Conservation (phyloP, 2,329 filamentous ascomycete species). For the Thielaviopsis euricoi region DNA sequence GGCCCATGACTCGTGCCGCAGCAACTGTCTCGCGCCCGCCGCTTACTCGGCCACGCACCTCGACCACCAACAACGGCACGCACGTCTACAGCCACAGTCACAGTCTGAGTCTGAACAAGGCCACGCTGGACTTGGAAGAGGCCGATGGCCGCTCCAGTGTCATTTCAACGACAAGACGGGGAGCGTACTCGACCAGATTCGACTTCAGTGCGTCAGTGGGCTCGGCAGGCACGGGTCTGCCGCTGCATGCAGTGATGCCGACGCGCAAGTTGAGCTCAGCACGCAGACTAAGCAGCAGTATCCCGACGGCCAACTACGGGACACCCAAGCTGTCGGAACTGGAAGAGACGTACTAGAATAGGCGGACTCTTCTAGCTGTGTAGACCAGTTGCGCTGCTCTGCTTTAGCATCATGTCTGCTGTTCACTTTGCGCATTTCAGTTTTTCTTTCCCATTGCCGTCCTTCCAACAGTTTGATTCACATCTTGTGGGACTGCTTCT, state of each 20-base stretch:
- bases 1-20: constrained; percentile 46
- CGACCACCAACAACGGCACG: constrained; percentile 43
- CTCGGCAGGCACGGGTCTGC: constrained; percentile 23
- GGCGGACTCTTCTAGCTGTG: constrained; percentile 4
- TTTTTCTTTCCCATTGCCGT: background rate
- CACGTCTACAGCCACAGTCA: constrained; percentile 28
- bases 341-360: constrained; percentile 35
- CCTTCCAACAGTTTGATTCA: background rate
- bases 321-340: constrained; percentile 27
- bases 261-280: constrained; percentile 17
- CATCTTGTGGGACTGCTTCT: background rate
- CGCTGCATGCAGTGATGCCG: constrained; percentile 28
- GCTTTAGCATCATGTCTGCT: background rate
- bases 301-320: constrained; percentile 11
- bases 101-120: constrained; percentile 34
- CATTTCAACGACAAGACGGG: constrained; percentile 36
- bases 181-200: constrained; percentile 33
- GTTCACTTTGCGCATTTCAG: background rate
- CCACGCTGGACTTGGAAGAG: constrained; percentile 31
- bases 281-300: constrained; percentile 26
- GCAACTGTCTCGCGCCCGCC: constrained; percentile 40
- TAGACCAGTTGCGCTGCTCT: background rate
- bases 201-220: constrained; percentile 17
- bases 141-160: constrained; percentile 25
- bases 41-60: constrained; percentile 53